These are phyloP conservation scores for Clavispora fructus DNA, from an alignment of 805 yeast genomes.

Conservation along the genomic window DNA sequence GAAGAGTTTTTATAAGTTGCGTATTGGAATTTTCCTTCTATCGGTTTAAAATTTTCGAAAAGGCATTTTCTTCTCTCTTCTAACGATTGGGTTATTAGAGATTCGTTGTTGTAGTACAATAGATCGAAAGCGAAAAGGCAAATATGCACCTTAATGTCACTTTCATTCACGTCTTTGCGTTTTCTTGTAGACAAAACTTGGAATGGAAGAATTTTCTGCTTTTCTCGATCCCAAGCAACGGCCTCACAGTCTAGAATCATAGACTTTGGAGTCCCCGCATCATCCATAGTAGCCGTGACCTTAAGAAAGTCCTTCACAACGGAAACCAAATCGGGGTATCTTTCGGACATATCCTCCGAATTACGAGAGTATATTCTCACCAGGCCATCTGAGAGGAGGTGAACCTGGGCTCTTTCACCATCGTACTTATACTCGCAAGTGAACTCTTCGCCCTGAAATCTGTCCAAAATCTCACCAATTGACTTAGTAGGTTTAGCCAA, in stretches of 20 bases:
- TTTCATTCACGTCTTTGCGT: constrained; percentile 84
- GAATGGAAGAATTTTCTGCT: constrained; percentile 82
- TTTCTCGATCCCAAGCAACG: constrained; percentile 89
- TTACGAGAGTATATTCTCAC: constrained; percentile 85
- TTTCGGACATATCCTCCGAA: constrained; percentile 93
- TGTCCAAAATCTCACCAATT: constrained; percentile 83
- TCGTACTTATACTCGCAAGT: constrained; percentile 97
- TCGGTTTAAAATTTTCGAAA: constrained; percentile 48
- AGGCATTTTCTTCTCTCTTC: constrained; percentile 64
- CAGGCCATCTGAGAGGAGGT: constrained; percentile 57
- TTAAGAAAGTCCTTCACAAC: constrained; percentile 58
- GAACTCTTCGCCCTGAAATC: constrained; percentile 78
- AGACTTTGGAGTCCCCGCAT: constrained; percentile 33
- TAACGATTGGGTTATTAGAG: constrained; percentile 62
- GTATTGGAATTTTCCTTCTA: constrained; percentile 74
- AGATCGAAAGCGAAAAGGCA: constrained; percentile 92
- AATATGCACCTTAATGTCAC: constrained; percentile 84
- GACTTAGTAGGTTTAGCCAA: constrained; percentile 96
- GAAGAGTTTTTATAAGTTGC: constrained; percentile 73
- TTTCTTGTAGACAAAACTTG: constrained; percentile 91
- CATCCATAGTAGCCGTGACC: constrained; percentile 14
- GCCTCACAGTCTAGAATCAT: constrained; percentile 93
- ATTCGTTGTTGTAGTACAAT: constrained; percentile 65
- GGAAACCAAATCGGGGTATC: constrained; percentile 85
- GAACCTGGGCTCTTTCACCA: constrained; percentile 97